Evolutionary conservation across 75 land plant species (phyloP), one percentile per base, ranked within the genome.

Genomic region (Cryptomeria japonica): DNA sequence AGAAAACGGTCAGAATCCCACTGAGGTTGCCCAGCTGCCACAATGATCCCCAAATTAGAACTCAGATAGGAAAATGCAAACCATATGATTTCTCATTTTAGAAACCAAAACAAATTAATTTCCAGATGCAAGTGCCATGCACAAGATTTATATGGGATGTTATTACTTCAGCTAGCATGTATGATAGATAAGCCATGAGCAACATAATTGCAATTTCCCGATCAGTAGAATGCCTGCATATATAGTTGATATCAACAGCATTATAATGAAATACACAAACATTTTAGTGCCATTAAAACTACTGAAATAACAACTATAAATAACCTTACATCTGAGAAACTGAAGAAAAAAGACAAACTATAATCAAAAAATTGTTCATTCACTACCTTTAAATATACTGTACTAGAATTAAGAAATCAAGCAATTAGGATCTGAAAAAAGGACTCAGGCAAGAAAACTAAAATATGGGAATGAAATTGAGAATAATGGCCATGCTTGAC

Each of bases 201-300:
- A 88, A 34, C 92, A 91, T 91, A 61, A 91, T 84, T 87, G 92
- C 92, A 89, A 91, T 83, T 80, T 91, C 92, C 44, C 92, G 76
- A 61, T 89, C 86, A 19, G 92, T 91, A 22, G 92, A 91, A 84
- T 91, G 92, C 85, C 92, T 91, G 55, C 34, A 84, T 38, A 34
- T 36, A 36, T 13, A 31, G 19, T 68, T 28, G 31, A 79, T 39
- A 31, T 79, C 38, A 36, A 51, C 55, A 51, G 55, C 16, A 51
- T 13, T 51, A 10, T 14, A 76, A 76, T 14, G 6, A 76, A 76
- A 14, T 12, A 14, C 37, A 76, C 5, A 14, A 3, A 4, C 39
- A 76, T 36, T 16, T 3, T 76, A 34, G 6, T 76, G 38, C 14
- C 37, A 84, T 44, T 84, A 84, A 44, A 84, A 84, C 56, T 16